These are phyloP conservation scores for Microbotryum silenes-acaulis DNA, from an alignment of 1,284 basidiomycete species.

Conservation along the genomic window DNA sequence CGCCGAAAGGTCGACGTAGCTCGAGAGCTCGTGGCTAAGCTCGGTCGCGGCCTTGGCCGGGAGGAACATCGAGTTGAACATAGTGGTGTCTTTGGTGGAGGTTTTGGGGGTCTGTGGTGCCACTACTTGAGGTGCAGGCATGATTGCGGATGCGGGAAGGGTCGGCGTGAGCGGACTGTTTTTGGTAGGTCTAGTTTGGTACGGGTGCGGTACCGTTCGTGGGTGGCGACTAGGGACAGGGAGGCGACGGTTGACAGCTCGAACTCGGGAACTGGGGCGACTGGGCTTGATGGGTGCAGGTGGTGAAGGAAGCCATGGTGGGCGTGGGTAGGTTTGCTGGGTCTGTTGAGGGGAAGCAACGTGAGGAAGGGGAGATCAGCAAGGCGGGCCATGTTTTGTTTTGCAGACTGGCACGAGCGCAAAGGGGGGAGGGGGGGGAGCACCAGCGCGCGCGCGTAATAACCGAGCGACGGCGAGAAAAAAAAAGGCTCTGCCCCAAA, in stretches of 20 bases:
- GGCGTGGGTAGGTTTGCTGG: conserved; percentile 4
- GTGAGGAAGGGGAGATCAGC: too few relatives aligned
- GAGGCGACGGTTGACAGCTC: neutral
- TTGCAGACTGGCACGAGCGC: too few relatives aligned
- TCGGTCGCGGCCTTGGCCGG: conserved; percentile 7
- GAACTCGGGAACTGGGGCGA: too few relatives aligned
- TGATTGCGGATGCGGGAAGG: neutral
- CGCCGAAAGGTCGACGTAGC: conserved; percentile 29
- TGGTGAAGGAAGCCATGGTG: conserved; percentile 15
- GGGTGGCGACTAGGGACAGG: neutral
- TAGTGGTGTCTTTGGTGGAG: conserved; percentile 13
- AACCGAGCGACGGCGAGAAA: too few relatives aligned
- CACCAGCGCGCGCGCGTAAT: too few relatives aligned
- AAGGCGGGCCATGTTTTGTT: too few relatives aligned
- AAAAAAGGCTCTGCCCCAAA: too few relatives aligned
- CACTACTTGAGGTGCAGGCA: conserved; percentile 1
- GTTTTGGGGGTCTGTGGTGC: neutral
- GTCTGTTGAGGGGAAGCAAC: neutral
- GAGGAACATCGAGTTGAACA: conserved; percentile 3
- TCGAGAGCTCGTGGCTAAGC: conserved; percentile 19
- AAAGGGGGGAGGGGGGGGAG: neutral
- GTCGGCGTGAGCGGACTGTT: neutral
- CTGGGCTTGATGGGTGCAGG: neutral
- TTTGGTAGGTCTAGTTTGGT: neutral
- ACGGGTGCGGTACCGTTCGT: neutral